These are phyloP conservation scores for Talaromyces atroroseus DNA, from an alignment of 2,329 filamentous ascomycete genomes.

Conservation along the genomic window DNA sequence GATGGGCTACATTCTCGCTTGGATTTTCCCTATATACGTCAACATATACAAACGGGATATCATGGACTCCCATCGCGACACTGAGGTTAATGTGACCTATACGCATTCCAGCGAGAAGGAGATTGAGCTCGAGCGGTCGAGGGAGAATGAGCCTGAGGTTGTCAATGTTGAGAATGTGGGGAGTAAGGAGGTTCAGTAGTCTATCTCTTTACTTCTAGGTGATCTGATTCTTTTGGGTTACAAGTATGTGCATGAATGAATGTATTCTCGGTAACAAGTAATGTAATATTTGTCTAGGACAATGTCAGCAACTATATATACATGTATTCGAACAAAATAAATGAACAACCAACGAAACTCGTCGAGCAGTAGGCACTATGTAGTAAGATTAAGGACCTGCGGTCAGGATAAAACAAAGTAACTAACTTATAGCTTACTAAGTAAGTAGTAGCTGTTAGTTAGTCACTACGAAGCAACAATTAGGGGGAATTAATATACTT, in stretches of 20 bases:
- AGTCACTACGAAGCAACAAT: background rate
- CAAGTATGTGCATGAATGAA: background rate
- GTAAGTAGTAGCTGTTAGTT: background rate
- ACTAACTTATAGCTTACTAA: background rate
- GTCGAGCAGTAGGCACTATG: background rate
- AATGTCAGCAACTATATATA: background rate
- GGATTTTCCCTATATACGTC: slow-evolving; percentile 24
- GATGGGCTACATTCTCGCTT: slow-evolving; percentile 22
- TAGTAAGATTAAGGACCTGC: background rate
- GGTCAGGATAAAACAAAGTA: background rate
- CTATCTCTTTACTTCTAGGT: too few species aligned
- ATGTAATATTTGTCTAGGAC: background rate
- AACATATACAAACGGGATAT: slow-evolving; percentile 22
- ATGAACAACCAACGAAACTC: background rate
- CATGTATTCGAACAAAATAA: background rate
- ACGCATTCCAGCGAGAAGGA: slow-evolving; percentile 14
- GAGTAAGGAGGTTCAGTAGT: background rate
- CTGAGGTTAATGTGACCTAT: slow-evolving; percentile 17
- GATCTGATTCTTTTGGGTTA: background rate
- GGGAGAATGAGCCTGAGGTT: slow-evolving; percentile 9
- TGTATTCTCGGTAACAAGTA: background rate
- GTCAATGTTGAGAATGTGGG: slow-evolving; percentile 3
- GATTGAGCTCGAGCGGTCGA: slow-evolving; percentile 15
- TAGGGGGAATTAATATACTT: background rate
- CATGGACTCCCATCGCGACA: slow-evolving; percentile 22